These are phyloP conservation scores for Hypomyces perniciosus DNA, from an alignment of 2,329 filamentous ascomycete species.

Conservation along the genomic window DNA sequence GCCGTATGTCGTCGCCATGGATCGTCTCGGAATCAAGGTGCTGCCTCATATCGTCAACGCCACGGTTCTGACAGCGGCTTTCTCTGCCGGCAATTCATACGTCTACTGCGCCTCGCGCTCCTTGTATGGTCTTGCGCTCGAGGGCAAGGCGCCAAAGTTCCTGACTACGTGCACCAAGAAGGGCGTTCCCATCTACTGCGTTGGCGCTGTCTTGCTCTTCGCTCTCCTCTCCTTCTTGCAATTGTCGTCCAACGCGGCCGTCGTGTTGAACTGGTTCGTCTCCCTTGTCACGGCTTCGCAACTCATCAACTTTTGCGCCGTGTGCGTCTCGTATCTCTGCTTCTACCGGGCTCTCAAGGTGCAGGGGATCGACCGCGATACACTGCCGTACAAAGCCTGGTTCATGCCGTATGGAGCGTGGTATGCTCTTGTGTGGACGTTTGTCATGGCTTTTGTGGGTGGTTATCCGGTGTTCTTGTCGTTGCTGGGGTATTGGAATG, in stretches of 20 bases:
- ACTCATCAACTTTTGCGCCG: constrained; percentile 65
- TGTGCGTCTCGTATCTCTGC: constrained; percentile 64
- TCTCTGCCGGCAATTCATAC: constrained; percentile 60
- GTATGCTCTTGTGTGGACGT: constrained; percentile 56
- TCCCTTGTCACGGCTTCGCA: constrained; percentile 65
- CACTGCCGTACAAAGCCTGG: constrained; percentile 63
- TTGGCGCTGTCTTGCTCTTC: constrained; percentile 58
- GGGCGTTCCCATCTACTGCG: constrained; percentile 71
- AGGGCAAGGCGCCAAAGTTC: constrained; percentile 58
- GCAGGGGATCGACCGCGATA: constrained; percentile 62
- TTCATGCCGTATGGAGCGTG: constrained; percentile 69
- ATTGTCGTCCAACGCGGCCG: constrained; percentile 57
- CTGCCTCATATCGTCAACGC: constrained; percentile 69
- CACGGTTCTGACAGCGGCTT: constrained; percentile 61
- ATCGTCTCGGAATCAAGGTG: constrained; percentile 54
- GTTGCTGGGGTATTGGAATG: constrained; percentile 51
- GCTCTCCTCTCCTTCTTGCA: constrained; percentile 69
- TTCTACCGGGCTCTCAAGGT: constrained; percentile 64
- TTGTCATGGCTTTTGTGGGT: constrained; percentile 67
- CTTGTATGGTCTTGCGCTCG: constrained; percentile 61
- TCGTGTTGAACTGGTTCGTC: constrained; percentile 68
- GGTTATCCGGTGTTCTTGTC: constrained; percentile 73
- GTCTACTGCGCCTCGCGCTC: constrained; percentile 62
- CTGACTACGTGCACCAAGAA: constrained; percentile 54
- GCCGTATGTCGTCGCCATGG: constrained; percentile 63